Percentiles rank a stretch among this genome's conserved stretches.
phyloP scores from a whole-genome alignment of 1,284 basidiomycete genomes.

The Lentinula novae-zelandiae region DNA sequence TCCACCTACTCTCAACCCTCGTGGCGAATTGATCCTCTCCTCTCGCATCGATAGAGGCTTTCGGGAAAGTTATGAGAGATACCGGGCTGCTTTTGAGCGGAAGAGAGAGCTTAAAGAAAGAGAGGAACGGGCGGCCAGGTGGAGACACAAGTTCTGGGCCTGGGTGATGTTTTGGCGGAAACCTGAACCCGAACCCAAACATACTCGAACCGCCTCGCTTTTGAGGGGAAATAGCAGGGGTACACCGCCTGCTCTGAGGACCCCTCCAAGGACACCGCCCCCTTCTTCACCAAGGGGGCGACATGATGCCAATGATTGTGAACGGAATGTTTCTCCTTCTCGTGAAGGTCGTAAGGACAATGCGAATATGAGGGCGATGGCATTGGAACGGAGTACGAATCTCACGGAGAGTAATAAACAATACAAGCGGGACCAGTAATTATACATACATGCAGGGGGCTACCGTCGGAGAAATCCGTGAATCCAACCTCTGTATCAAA shows the following conservation, averaged over 20 bases:
- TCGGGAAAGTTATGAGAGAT: conserved; percentile 90
- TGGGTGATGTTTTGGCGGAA: conserved; percentile 18
- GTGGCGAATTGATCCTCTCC: conserved; percentile 96
- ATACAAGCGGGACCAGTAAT: background rate
- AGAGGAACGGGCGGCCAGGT: conserved; percentile 36
- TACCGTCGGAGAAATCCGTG: no score
- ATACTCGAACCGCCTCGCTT: conserved; percentile 28
- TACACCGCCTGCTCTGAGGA: conserved; percentile 33
- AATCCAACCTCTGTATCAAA: no score
- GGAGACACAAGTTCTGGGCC: conserved; percentile 33
- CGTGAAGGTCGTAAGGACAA: conserved; percentile 10
- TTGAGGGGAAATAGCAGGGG: conserved; percentile 28
- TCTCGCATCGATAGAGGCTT: conserved; percentile 82
- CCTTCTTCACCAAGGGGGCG: background rate
- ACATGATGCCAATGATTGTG: background rate
- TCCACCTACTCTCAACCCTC: conserved; percentile 85
- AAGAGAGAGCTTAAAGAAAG: conserved; percentile 66
- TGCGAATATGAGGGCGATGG: conserved; percentile 22
- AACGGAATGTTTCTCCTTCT: conserved; percentile 20
- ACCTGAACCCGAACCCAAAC: conserved; percentile 16
- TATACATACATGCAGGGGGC: no score
- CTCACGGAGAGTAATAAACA: background rate
- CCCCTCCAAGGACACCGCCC: conserved; percentile 6
- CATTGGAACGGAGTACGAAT: conserved; percentile 31
- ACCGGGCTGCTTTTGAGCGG: conserved; percentile 88